Percentiles rank a stretch among this genome's conserved stretches.
phyloP scores from a whole-genome alignment of 331 rosid genomes.

The Quercus tomentella region DNA sequence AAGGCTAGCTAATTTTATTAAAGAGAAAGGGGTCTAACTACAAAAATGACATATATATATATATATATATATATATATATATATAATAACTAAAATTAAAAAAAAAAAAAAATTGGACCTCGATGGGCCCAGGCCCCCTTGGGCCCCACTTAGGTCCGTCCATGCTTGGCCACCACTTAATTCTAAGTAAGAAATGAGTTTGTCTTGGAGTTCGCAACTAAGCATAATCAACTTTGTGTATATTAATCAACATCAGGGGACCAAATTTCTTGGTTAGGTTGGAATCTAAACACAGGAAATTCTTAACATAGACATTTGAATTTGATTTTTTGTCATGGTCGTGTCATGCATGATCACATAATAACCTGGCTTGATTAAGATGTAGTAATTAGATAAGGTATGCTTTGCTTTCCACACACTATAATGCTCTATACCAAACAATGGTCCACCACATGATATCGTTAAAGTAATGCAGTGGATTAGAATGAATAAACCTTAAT shows the following conservation, averaged over 20 bases:
- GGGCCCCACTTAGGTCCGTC: too few species aligned
- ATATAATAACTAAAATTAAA: too few species aligned
- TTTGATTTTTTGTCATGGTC: not conserved
- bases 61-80: too few species aligned
- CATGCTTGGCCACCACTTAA: conserved; percentile 1
- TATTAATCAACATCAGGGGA: conserved; percentile 20
- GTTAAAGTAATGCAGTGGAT: not conserved
- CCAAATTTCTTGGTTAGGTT: conserved; percentile 26
- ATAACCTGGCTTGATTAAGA: conserved; percentile 34
- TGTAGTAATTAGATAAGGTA: conserved; percentile 14
- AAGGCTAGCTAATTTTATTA: too few species aligned
- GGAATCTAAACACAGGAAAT: conserved; percentile 13
- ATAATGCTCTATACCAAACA: conserved; percentile 19
- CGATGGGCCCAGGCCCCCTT: too few species aligned
- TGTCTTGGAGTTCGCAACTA: conserved; percentile 11
- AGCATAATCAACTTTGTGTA: not conserved
- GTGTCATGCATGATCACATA: conserved; percentile 34
- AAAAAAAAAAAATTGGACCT: too few species aligned
- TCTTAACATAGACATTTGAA: conserved; percentile 23
- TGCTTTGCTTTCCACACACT: conserved; percentile 21
- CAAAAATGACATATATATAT: too few species aligned
- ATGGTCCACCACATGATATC: conserved; percentile 36
- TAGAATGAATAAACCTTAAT: not conserved
- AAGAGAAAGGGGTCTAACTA: too few species aligned
- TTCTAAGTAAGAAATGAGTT: not conserved